phyloP scores from a whole-genome alignment of 805 yeast genomes.

The Saccharomycopsis schoenii region DNA sequence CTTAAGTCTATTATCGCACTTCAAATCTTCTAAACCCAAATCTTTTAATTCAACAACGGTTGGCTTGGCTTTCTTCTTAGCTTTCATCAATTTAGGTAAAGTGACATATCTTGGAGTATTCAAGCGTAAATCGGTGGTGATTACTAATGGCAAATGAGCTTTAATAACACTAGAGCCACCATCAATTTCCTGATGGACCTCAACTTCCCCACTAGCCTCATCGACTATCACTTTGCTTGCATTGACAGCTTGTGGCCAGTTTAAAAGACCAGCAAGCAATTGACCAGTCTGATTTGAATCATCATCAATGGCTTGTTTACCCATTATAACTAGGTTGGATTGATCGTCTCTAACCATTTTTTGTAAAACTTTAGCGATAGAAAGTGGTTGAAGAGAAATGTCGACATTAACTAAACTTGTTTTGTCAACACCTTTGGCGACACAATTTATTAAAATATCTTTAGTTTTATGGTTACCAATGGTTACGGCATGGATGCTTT shows the following conservation, averaged over 20 bases:
- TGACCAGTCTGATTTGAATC: slow-evolving; percentile 95
- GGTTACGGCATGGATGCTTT: slow-evolving; percentile 80
- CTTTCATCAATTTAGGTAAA: slow-evolving; percentile 95
- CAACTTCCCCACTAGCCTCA: slow-evolving; percentile 30
- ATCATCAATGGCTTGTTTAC: slow-evolving; percentile 95
- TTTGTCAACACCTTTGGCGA: slow-evolving; percentile 91
- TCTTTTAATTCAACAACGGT: slow-evolving; percentile 49
- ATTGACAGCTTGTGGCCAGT: slow-evolving; percentile 19
- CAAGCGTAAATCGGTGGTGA: slow-evolving; percentile 88
- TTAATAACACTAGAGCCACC: slow-evolving; percentile 84
- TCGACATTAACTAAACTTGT: slow-evolving; percentile 77
- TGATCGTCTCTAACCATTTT: slow-evolving; percentile 60
- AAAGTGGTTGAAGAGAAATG: slow-evolving; percentile 71
- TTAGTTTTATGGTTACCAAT: slow-evolving; percentile 83
- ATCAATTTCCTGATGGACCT: slow-evolving; percentile 86
- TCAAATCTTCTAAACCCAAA: slow-evolving; percentile 59
- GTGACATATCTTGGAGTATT: slow-evolving; percentile 96
- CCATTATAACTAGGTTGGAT: slow-evolving; percentile 76
- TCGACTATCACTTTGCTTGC: slow-evolving; percentile 17
- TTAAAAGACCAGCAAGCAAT: slow-evolving; percentile 53
- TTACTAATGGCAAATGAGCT: slow-evolving; percentile 71
- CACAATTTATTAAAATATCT: slow-evolving; percentile 77
- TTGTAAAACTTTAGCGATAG: slow-evolving; percentile 77
- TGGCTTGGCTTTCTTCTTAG: slow-evolving; percentile 89
- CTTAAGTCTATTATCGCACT: slow-evolving; percentile 53